Evolutionary conservation across 176 grass and related monocot species (phyloP), one percentile per base, ranked within the genome.

Genomic region (Coix lacrymajobi): DNA sequence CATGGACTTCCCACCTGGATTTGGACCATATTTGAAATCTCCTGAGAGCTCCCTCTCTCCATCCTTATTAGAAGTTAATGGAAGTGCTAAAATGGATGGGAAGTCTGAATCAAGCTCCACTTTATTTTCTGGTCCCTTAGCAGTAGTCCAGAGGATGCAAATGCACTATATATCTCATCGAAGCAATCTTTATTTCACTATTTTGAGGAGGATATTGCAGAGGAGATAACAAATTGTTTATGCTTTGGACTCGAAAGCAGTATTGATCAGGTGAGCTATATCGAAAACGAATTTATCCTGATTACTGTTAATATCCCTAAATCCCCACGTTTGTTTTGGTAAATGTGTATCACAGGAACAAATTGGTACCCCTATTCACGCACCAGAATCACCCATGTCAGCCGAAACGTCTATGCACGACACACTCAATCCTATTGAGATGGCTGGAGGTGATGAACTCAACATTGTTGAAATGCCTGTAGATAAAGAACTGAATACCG

Each of bases 1-100:
- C 30, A 85, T 84, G 45, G 86, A 92, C 64, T 80, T 87, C 57
- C 92, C 92, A 58, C 95, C 95, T 38, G 95, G 95, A 80, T 98
- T 94, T 89, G 90, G 75, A 87, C 83, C 84, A 68, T 63, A 33
- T 43, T 57, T 4, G 37, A 83, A 73, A 43, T 67, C 41, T 88
- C 12, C 69, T 67, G 72, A 87, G 73, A 56, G 20, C 37, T 67
- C 73, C 49, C 71, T 68, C 37, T 80, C 73, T 62, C 39, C 37
- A 40, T 76, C 81, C 32, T 29, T 39, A 64, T 65, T 79, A 75
- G 80, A 33, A 31, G n/a, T 66, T 41, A 32, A 60, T 71, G 20
- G 75, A n/a, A 29, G 26, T 34, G 33, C 39, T 8, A 84, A 85
- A 79, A 71, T 77, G 79, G 65, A 76, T 57, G 56, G 51, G 51